Base-by-base conservation (phyloP, 2,329 filamentous ascomycete genomes). In the Botrytis pseudocinerea region DNA sequence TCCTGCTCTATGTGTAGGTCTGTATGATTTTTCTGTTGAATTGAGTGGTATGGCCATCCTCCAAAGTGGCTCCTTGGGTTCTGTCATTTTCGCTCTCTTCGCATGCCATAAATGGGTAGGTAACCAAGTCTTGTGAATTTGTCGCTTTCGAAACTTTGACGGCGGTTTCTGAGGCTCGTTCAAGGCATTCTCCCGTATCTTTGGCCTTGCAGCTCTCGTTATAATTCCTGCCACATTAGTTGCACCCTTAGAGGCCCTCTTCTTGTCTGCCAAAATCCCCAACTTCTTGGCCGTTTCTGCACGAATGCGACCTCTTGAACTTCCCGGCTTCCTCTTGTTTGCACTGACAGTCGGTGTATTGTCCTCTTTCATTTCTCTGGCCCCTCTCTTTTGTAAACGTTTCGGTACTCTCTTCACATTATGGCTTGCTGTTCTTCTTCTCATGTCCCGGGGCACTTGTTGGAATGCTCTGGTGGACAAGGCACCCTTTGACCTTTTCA, bases 51-150 rank as follows among this genome's bases (percentile, higher is more conserved):
- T 85, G 0, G 93, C 90, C 82, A 98, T 97, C 59, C 94, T 89
- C 96, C 96, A 99, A n/a, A 96, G 83, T 4, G 93, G 92, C 62
- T 92, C 87, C 66, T 88, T 91, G 0, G 93, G 92, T 12, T 89
- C 87, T 0, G 94, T 94, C 93, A 99, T 97, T 74, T 89, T 92
- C 35, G 96, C 94, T 74, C 96, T 87, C 82, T 99, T 99, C 3
- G 95, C 91, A 82, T 97, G 95, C 88, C 93, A 99, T 76, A 97
- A 84, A 82, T 99, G 96, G 10, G 96, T 98, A 0, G 96, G 96
- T 25, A 99, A 85, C 94, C 95, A 98, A 4, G 93, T 94, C 85
- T 98, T 98, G 81, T 93, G 87, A 63, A 91, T 84, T 81, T 98
- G 95, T 46, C 96, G 90, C 82, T 94, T 96, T 77, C 91, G 90